Conservation (phyloP, 257 asterid species). For the Verbena officinalis region DNA sequence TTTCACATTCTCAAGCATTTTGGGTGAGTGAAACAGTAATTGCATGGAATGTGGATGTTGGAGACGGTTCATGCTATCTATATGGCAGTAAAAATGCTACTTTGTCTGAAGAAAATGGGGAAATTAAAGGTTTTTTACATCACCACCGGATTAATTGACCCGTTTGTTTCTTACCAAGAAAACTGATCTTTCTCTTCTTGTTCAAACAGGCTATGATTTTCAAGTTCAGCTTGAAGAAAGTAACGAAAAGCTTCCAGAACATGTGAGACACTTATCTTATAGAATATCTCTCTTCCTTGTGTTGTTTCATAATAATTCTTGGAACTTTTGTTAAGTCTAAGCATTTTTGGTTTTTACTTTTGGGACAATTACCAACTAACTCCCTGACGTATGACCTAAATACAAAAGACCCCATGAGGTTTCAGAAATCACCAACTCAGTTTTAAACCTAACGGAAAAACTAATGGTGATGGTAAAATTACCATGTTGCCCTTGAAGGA, state of each 20-base stretch:
- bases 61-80: conserved; percentile 64
- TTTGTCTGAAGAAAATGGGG: conserved; percentile 52
- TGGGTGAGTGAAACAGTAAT: conserved; percentile 77
- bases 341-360: no score
- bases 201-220: conserved; percentile 66
- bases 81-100: conserved; percentile 75
- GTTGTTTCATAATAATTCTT: background rate
- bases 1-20: conserved; percentile 68
- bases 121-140: conserved; percentile 58
- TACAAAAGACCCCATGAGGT: no score
- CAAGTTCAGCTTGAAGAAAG: conserved; percentile 56
- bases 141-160: conserved; percentile 7
- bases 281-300: background rate
- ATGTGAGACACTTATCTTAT: conserved; percentile 46
- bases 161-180: conserved; percentile 12
- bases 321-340: no score
- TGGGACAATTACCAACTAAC: no score
- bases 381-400: no score
- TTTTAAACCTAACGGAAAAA: no score
- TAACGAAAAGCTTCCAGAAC: conserved; percentile 53
- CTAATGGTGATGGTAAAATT: no score
- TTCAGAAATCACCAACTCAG: no score
- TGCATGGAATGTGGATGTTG: conserved; percentile 78
- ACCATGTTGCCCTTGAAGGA: no score
- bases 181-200: conserved; percentile 17